Evolutionary conservation across 129 eudicot genomes (phyloP).

Genomic region (Pulicaria dysenterica): DNA sequence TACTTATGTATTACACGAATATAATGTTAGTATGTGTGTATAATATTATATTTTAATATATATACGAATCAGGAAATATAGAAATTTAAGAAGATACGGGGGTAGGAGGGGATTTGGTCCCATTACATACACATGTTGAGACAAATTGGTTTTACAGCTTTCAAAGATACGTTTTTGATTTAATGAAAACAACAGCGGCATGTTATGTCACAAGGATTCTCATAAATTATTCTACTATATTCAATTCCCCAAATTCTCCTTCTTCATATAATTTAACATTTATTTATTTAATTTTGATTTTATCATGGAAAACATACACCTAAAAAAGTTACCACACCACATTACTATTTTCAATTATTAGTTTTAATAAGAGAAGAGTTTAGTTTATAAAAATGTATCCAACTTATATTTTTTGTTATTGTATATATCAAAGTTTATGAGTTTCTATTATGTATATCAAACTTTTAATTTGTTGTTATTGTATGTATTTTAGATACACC

Average conservation of each 20-base stretch:
- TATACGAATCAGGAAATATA: too few relatives aligned
- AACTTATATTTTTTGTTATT: too few relatives aligned
- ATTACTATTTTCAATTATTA: not conserved
- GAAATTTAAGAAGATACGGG: not conserved
- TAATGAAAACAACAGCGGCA: slow-evolving; percentile 29
- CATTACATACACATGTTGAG: slow-evolving; percentile 5
- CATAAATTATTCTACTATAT: not conserved
- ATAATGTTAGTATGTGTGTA: too few relatives aligned
- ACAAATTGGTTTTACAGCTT: slow-evolving; percentile 24
- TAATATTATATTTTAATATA: too few relatives aligned
- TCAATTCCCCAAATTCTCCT: not conserved
- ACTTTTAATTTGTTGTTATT: too few relatives aligned
- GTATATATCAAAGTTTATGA: too few relatives aligned
- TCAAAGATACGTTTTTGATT: slow-evolving; percentile 35
- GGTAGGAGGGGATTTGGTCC: slow-evolving; percentile 16
- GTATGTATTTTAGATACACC: too few relatives aligned
- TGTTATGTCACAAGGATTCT: slow-evolving; percentile 4
- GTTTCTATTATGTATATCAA: too few relatives aligned
- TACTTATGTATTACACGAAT: too few relatives aligned
- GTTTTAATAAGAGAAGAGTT: too few relatives aligned
- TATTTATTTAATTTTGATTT: slow-evolving; percentile 16
- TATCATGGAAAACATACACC: slow-evolving; percentile 18
- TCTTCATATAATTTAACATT: not conserved
- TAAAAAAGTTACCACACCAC: slow-evolving; percentile 7
- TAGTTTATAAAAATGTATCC: too few relatives aligned